Evolutionary conservation across 345 rosid species (phyloP), one percentile per base, ranked within the genome.

Genomic region (Cardamine resedifolia): DNA sequence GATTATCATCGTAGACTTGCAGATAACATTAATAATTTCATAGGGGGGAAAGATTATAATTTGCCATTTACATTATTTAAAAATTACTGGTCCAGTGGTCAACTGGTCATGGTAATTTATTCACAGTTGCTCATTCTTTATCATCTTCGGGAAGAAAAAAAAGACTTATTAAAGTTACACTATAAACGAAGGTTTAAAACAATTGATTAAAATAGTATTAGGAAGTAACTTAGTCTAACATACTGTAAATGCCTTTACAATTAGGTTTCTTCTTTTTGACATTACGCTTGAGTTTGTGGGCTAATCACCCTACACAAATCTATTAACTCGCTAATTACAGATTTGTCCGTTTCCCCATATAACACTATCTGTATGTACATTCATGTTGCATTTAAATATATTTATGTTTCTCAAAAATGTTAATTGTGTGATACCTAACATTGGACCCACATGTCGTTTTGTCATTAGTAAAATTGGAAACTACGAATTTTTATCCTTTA

Each of bases 221-320:
- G 28, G 10, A 62, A 30, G 64, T 52, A 63, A 63, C n/a, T 0
- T 51, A 23, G 38, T 63, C 3, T 41, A 30, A 43, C 56, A 53
- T 20, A 53, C 45, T 30, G 43, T 20, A 55, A 64, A 64, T 56
- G 27, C 5, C 14, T 34, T 63, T 53, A 39, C 11, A 64, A 53
- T 44, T 41, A 72, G 76, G 64, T 64, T 64, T 65, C 77, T 56
- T 64, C 77, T 74, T 66, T 57, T 74, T 74, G 78, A 66, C 72
- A 60, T 58, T 66, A 74, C 6, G 36, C 67, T 18, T 60, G 45
- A 74, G 53, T 59, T 60, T 68, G 78, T 75, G 39, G 56, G 73
- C 57, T 60, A 75, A 41, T 68, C 49, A 10, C 68, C 78, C 55
- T 50, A 75, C 78, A 68, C 7, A 51, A 50, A 67, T 51, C 68